Evolutionary conservation across 2,329 filamentous ascomycete genomes (phyloP).

Genomic region (Didymella arachidicola): DNA sequence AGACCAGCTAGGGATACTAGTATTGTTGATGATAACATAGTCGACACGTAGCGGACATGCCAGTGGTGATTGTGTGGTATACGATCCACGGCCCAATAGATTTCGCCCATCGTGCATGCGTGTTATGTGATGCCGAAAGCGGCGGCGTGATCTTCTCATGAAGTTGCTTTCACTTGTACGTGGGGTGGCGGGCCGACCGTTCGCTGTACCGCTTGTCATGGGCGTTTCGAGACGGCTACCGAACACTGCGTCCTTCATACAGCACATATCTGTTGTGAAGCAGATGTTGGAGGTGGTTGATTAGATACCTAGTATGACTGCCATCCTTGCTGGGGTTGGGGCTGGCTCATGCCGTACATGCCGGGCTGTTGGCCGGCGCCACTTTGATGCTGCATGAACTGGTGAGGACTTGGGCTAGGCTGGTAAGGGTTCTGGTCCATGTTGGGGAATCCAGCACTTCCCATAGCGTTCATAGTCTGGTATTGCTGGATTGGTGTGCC

Average conservation of each 20-base stretch:
- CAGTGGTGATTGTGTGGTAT: background rate
- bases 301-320: conserved; percentile 39
- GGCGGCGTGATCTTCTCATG: background rate
- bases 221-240: background rate
- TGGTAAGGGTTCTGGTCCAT: conserved; percentile 61
- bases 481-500: conserved; percentile 56
- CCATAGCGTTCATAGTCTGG: conserved; percentile 57
- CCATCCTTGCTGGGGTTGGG: conserved; percentile 55
- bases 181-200: background rate
- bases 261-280: background rate
- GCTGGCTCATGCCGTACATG: conserved; percentile 61
- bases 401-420: conserved; percentile 56
- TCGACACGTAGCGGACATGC: background rate
- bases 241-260: background rate
- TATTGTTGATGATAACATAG: background rate
- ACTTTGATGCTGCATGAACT: conserved; percentile 56
- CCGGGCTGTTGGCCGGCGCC: conserved; percentile 57
- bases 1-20: conserved; percentile 3
- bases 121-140: background rate
- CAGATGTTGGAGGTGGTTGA: background rate
- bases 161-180: background rate
- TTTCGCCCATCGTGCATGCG: background rate
- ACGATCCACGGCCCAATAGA: background rate
- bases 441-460: conserved; percentile 51
- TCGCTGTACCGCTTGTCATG: background rate